Conservation (phyloP, 371 early-diverging fungal genomes). For the Actinomortierella wolfii region DNA sequence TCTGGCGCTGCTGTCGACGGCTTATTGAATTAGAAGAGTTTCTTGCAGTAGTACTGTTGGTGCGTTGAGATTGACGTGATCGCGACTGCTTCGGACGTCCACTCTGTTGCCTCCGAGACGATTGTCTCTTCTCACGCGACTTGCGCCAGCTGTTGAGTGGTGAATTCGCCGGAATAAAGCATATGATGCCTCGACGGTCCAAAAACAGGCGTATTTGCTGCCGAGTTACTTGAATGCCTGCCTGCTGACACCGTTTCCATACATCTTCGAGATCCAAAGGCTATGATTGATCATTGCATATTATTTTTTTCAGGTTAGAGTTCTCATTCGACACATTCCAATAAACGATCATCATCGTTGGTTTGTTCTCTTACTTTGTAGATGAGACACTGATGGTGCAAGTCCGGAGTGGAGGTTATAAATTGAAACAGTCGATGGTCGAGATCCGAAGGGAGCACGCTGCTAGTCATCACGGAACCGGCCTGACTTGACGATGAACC, state of each 20-base stretch:
- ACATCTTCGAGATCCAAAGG: constrained; percentile 33
- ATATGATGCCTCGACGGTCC: constrained; percentile 32
- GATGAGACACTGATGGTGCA: constrained; percentile 16
- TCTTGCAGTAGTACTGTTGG: too few relatives aligned
- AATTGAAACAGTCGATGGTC: constrained; percentile 13
- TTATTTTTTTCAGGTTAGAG: too few relatives aligned
- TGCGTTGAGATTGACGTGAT: too few relatives aligned
- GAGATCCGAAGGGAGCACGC: constrained; percentile 27
- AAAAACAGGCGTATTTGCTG: constrained; percentile 25
- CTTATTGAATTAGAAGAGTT: too few relatives aligned
- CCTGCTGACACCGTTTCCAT: constrained; percentile 27
- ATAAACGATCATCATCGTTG: too few relatives aligned
- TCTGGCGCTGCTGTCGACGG: too few relatives aligned
- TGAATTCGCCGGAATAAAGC: constrained; percentile 35
- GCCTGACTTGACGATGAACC: background rate
- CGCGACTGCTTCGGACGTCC: too few relatives aligned
- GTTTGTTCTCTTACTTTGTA: constrained; percentile 38
- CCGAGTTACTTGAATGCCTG: constrained; percentile 18
- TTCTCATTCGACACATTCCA: too few relatives aligned
- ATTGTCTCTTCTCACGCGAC: background rate
- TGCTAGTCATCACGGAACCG: background rate
- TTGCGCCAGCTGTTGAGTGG: constrained; percentile 35
- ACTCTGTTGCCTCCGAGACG: too few relatives aligned
- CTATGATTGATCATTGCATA: too few relatives aligned
- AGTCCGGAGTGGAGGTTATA: constrained; percentile 15